phyloP scores from a whole-genome alignment of 2,329 filamentous ascomycete genomes.

The Neonectria neomacrospora region DNA sequence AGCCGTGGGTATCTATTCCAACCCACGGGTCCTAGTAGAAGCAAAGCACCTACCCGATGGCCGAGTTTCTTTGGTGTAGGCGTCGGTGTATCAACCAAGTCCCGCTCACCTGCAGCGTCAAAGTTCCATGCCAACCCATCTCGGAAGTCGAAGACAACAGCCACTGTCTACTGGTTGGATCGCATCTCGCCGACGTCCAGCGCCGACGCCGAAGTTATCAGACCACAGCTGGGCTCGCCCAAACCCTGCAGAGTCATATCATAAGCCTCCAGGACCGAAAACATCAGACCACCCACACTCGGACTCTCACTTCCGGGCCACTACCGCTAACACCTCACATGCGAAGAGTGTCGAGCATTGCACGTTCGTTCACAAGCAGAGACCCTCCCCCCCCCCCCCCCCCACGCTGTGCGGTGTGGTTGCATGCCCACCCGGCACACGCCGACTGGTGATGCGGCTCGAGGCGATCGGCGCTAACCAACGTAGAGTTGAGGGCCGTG shows the following conservation, averaged over 20 bases:
- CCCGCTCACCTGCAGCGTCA: not conserved
- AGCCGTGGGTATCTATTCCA: not conserved
- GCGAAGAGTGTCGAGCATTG: not conserved
- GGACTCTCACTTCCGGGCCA: not conserved
- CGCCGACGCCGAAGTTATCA: not conserved
- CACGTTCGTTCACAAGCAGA: too few species aligned
- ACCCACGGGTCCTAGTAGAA: not conserved
- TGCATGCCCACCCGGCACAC: not conserved
- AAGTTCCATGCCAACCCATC: not conserved
- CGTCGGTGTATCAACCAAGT: not conserved
- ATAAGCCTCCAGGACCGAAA: not conserved
- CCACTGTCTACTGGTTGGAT: not conserved
- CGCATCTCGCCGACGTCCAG: not conserved
- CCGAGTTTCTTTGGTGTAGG: not conserved
- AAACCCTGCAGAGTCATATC: not conserved
- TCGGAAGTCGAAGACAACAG: not conserved
- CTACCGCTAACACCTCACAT: not conserved
- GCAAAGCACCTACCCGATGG: not conserved
- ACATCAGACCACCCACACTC: not conserved
- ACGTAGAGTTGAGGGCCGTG: not conserved
- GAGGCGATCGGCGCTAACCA: not conserved
- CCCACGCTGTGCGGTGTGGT: not conserved
- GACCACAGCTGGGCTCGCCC: not conserved
- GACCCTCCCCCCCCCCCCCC: too few species aligned
- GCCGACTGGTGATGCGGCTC: not conserved